Evolutionary conservation across 2,329 filamentous ascomycete genomes (phyloP).

Genomic region (Aspergillus oerlinghausenensis): DNA sequence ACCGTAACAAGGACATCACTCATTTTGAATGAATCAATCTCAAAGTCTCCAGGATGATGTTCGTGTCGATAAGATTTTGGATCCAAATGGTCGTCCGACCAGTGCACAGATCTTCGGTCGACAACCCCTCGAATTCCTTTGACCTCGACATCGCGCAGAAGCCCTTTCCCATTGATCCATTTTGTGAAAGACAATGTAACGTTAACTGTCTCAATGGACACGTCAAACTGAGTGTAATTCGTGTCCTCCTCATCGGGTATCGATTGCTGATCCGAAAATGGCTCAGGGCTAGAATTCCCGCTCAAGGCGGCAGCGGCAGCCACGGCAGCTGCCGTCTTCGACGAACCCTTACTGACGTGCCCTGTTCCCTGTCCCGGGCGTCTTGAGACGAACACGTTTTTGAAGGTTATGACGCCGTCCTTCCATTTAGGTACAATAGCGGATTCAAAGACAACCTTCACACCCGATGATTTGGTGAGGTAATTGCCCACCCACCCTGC

Average conservation of each 20-base stretch:
- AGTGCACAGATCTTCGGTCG: conserved; percentile 78
- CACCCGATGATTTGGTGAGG: conserved; percentile 83
- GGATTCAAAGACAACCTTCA: conserved; percentile 94
- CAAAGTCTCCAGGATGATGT: conserved; percentile 88
- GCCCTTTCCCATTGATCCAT: conserved; percentile 96
- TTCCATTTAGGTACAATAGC: conserved; percentile 96
- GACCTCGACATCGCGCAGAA: conserved; percentile 87
- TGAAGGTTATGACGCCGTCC: conserved; percentile 91
- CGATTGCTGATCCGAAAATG: conserved; percentile 22
- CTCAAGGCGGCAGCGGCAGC: conserved; percentile 65
- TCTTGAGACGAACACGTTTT: conserved; percentile 92
- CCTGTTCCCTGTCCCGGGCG: conserved; percentile 76
- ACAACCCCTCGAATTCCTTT: conserved; percentile 89
- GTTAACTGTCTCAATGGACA: conserved; percentile 92
- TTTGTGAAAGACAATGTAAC: conserved; percentile 96
- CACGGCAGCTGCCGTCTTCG: conserved; percentile 74
- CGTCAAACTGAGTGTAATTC: conserved; percentile 96
- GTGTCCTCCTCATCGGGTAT: conserved; percentile 67
- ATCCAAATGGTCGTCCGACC: conserved; percentile 65
- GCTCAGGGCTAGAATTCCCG: conserved; percentile 40
- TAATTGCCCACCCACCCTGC: conserved; percentile 94
- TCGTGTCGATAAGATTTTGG: conserved; percentile 83
- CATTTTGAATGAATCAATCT: conserved; percentile 94
- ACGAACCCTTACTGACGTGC: conserved; percentile 88
- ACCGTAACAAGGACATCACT: conserved; percentile 89